Evolutionary conservation across 306 rosid species (phyloP), one percentile per base, ranked within the genome.

Genomic region (Vicia villosa): DNA sequence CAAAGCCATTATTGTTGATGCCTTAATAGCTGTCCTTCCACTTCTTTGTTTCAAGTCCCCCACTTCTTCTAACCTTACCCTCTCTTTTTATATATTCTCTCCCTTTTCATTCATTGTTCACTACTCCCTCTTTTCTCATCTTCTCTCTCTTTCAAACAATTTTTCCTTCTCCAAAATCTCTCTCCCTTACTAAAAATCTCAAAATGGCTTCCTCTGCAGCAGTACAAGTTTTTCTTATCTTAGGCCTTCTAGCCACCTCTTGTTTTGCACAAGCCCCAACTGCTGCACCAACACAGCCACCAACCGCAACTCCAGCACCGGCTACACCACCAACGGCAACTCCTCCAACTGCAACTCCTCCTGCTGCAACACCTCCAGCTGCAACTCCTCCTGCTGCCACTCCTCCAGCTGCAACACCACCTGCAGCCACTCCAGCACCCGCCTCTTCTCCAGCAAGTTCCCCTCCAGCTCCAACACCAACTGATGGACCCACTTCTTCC

Each of bases 261-360:
- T 85, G 83, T 79, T 19, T 88, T 30, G 98, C 97, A 1, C 98
- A 94, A 57, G 84, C 96, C 21, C 98, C 98, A 0, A 43, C 74
- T 0, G 58, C 64, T 0, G 73, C 97, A 37, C 95, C 97, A 9
- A 10, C 74, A 4, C 85, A 47, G 63, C 66, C 87, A 15, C 90
- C 87, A 21, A 61, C 86, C 21, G 2, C 88, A 5, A 43, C 55
- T 19, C 55, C 85, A 2, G 8, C 86, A 10, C 73, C 87, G 0
- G 11, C 74, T 15, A 59, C 86, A 17, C 36, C 19, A 14, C 36
- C 62, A 1, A 34, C 76, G 6, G 79, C 84, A 0, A 43, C 82
- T 0, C 73, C 85, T 8, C 90, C 87, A 11, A 28, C 86, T 19
- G 38, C 45, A 16, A 15, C 66, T 0, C 64, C 77, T 0, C 80